Conservation (phyloP, 306 rosid species). For the Citrullus mucosospermus region DNA sequence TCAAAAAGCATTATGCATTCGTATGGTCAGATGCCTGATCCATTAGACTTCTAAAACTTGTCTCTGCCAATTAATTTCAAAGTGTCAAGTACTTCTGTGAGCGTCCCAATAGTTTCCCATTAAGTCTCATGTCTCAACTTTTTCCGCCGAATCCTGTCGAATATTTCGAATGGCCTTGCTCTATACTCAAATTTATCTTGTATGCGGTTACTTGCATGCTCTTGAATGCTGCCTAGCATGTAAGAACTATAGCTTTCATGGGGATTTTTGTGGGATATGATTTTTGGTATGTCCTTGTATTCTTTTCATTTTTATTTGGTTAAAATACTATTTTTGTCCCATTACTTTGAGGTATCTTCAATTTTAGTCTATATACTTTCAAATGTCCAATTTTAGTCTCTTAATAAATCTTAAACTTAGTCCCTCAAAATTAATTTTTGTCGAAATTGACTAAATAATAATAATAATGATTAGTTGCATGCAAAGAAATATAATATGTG, state of each 20-base stretch:
- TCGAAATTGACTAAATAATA: no score
- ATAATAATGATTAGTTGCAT: no score
- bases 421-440: no score
- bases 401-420: no score
- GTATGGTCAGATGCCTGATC: background rate
- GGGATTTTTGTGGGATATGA: background rate
- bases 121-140: background rate
- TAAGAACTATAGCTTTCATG: background rate
- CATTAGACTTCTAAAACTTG: background rate
- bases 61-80: background rate
- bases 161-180: background rate
- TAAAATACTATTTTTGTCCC: no score
- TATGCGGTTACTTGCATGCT: background rate
- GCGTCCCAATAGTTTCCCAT: background rate
- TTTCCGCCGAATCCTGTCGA: background rate
- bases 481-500: no score
- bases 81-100: background rate
- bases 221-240: background rate
- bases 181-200: background rate
- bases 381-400: no score
- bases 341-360: no score
- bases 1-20: background rate
- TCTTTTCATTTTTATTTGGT: no score
- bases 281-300: no score
- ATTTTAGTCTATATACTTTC: no score